Base-by-base conservation (phyloP, 305 asterid species). In the Rubia peregrina region DNA sequence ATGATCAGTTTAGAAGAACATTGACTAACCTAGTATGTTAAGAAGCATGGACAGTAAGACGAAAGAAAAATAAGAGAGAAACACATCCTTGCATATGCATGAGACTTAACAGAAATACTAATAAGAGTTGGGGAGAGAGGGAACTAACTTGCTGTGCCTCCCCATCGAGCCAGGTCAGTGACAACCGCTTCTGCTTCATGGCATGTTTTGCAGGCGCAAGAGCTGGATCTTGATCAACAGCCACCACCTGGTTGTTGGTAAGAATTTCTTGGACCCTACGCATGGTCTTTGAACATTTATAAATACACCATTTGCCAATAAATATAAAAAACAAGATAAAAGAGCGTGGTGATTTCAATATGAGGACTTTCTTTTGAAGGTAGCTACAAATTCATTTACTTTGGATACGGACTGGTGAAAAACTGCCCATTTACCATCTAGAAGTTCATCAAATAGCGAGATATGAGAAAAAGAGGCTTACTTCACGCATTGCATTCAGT, bases 111-210 rank as follows among this genome's bases (percentile, higher is more conserved):
- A 30, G 36, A 30, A 9, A 5, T 4, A 40, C 9, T 36, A 22
- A 17, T 36, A 56, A 17, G 2, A 73, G 60, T 72, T 9, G 9
- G 48, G 68, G 74, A 74, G 71, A 60, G 73, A 36, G 55, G 53
- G 73, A 40, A 75, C 87, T 82, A 74, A 95, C 99, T 22, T 87
- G 80, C 79, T 95, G 99, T 26, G 90, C 87, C 78, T 95, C 99
- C 69, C 99, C 99, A 61, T 95, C 99, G 64, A 95, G 90, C 99
- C 99, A 95, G 69, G 97, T 89, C 78, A 95, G 85, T 1, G 95
- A 84, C 78, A 95, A 81, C 42, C 99, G 88, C 78, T 84, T 91
- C 79, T 90, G 85, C 71, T 84, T 81, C 71, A 88, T 78, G 70
- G 98, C 96, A 69, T 74, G 56, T 65, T 79, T 84, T 56, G 94